A percentile compares a stretch with the other conserved stretches of the same genome.
phyloP scores from a whole-genome alignment of 129 eudicot genomes.

The Rutidosis leptorrhynchoides region DNA sequence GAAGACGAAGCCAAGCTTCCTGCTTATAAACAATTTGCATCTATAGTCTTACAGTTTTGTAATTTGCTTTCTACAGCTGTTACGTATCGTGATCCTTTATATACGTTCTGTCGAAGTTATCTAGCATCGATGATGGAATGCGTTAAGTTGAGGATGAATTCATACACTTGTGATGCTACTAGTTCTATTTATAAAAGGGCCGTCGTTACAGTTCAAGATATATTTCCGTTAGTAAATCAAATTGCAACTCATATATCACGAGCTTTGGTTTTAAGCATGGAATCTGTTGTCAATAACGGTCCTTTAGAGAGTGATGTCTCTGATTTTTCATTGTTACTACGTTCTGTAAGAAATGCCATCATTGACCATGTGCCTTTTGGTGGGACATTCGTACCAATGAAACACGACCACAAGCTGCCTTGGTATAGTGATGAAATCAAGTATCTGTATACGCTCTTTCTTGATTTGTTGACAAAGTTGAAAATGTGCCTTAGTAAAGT shows the following conservation, averaged over 20 bases:
- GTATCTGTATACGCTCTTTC: not conserved
- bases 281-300: not conserved
- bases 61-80: slow-evolving; percentile 40
- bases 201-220: not conserved
- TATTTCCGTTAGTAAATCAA: not conserved
- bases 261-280: slow-evolving; percentile 16
- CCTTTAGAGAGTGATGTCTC: not conserved
- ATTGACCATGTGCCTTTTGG: not conserved
- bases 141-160: slow-evolving; percentile 22
- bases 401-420: not conserved
- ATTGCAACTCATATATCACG: not conserved
- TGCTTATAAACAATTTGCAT: slow-evolving; percentile 30
- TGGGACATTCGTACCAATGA: not conserved
- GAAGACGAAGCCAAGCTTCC: slow-evolving; percentile 17
- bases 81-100: slow-evolving; percentile 41
- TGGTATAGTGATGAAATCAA: not conserved
- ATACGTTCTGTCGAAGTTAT: slow-evolving; percentile 45
- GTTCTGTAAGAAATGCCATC: not conserved
- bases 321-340: not conserved
- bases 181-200: not conserved
- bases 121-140: slow-evolving; percentile 51
- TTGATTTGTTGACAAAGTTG: not conserved
- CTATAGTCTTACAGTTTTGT: slow-evolving; percentile 65
- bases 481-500: not conserved
- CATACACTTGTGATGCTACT: not conserved